These are phyloP conservation scores for Ajuga chamaepitys DNA, from an alignment of 257 asterid genomes.

Conservation along the genomic window DNA sequence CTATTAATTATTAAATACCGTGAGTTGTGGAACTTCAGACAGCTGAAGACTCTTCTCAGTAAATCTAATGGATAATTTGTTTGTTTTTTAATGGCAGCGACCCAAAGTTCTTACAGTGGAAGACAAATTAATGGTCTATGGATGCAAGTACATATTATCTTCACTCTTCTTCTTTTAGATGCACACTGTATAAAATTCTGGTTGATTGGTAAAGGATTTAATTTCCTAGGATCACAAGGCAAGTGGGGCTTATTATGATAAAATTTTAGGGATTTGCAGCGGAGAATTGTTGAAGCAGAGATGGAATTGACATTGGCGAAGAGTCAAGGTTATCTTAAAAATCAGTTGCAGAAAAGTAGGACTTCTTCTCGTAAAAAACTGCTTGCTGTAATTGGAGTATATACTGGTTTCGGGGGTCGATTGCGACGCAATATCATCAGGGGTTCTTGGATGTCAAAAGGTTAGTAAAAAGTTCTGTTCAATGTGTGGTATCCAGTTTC, in stretches of 20 bases:
- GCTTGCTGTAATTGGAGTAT: constrained; percentile 84
- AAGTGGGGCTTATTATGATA: constrained; percentile 6
- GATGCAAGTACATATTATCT: constrained; percentile 71
- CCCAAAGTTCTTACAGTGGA: constrained; percentile 79
- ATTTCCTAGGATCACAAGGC: neutral
- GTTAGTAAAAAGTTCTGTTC: constrained; percentile 27
- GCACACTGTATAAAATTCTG: neutral
- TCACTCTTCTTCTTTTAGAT: constrained; percentile 16
- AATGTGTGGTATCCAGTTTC: neutral
- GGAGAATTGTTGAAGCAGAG: constrained; percentile 76
- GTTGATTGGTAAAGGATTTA: neutral
- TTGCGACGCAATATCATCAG: constrained; percentile 63
- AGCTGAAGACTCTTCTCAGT: neutral
- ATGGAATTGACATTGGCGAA: constrained; percentile 88
- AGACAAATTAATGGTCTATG: constrained; percentile 69
- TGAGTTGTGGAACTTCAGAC: neutral
- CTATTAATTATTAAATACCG: neutral
- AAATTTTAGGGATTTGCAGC: constrained; percentile 54
- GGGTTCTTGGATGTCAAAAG: constrained; percentile 81
- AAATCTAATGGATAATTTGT: constrained; percentile 10
- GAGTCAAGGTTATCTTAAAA: constrained; percentile 88
- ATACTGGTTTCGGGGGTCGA: constrained; percentile 80
- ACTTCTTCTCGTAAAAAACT: constrained; percentile 47
- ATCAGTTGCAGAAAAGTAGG: constrained; percentile 41
- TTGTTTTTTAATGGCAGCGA: constrained; percentile 47